phyloP scores from a whole-genome alignment of 2,329 filamentous ascomycete genomes.

The Colletotrichum phormii region DNA sequence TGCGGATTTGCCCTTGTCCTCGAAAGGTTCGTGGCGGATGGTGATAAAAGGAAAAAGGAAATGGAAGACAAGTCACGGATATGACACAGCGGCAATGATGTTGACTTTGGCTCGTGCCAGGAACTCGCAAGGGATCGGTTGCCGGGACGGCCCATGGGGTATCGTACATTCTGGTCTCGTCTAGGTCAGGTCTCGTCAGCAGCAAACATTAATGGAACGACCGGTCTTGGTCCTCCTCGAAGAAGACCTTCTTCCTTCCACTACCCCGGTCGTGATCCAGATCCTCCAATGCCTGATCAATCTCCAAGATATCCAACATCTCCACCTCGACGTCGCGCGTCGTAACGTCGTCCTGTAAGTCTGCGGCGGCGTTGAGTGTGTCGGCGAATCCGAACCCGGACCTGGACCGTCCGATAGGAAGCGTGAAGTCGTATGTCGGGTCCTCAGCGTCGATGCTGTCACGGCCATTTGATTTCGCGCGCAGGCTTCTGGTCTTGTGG shows the following conservation, averaged over 20 bases:
- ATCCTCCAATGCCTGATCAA: constrained; percentile 68
- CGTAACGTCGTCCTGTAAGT: constrained; percentile 60
- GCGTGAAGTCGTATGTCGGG: constrained; percentile 38
- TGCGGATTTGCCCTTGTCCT: constrained; percentile 59
- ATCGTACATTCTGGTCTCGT: constrained; percentile 49
- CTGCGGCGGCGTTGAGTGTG: constrained; percentile 64
- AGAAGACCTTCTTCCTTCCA: constrained; percentile 64
- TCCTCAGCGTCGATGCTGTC: constrained; percentile 32
- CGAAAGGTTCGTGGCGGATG: background rate
- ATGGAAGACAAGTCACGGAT: background rate
- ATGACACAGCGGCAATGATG: constrained; percentile 25
- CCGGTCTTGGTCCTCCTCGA: constrained; percentile 50
- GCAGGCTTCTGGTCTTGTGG: constrained; percentile 44
- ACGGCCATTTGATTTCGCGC: constrained; percentile 13
- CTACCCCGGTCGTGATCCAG: constrained; percentile 63
- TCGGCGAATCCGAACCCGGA: constrained; percentile 63
- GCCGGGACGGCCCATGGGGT: constrained; percentile 43
- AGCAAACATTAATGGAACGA: constrained; percentile 25
- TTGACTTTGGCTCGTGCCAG: constrained; percentile 18
- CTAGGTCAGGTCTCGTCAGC: constrained; percentile 33
- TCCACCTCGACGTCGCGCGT: constrained; percentile 68
- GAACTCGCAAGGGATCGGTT: background rate
- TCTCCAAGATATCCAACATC: constrained; percentile 74
- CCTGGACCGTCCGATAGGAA: constrained; percentile 45
- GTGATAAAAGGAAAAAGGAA: constrained; percentile 14